Conservation (phyloP, 1,284 basidiomycete species). For the Peniophora sp. region DNA sequence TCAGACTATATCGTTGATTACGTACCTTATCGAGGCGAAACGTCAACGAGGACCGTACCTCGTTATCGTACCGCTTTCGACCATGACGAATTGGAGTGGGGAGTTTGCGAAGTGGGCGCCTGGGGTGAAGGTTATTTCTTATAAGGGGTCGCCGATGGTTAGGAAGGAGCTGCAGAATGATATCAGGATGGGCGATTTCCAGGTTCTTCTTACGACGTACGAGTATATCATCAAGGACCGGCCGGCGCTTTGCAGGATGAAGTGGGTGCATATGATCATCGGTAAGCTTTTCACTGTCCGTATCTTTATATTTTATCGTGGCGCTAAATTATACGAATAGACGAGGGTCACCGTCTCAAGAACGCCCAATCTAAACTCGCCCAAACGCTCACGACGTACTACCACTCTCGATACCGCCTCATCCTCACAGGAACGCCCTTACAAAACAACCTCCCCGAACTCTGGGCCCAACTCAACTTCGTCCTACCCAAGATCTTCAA, state of each 20-base stretch:
- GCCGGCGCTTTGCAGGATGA: constrained; percentile 82
- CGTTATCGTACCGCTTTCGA: constrained; percentile 96
- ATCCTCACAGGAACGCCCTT: constrained; percentile 97
- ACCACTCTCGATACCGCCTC: constrained; percentile 89
- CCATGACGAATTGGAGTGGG: constrained; percentile 97
- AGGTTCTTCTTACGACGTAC: constrained; percentile 95
- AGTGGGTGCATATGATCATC: constrained; percentile 99
- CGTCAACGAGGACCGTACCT: constrained; percentile 92
- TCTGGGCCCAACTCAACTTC: constrained; percentile 98
- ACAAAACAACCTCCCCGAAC: constrained; percentile 97
- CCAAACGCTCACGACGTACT: constrained; percentile 90
- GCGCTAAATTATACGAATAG: constrained; percentile 31
- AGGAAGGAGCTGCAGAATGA: constrained; percentile 71
- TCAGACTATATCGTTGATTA: constrained; percentile 93
- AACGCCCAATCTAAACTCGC: constrained; percentile 95
- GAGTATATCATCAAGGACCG: constrained; percentile 99
- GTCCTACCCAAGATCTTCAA: constrained; percentile 98
- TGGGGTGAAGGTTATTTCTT: constrained; percentile 75
- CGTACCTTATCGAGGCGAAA: constrained; percentile 94
- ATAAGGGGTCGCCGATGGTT: constrained; percentile 89
- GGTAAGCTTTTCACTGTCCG: constrained; percentile 32
- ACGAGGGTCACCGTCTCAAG: constrained; percentile 99
- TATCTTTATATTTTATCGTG: not conserved
- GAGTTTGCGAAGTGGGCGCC: constrained; percentile 99
- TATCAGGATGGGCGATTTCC: constrained; percentile 78